phyloP scores from a whole-genome alignment of 768 basidiomycete genomes.

The Lentinula lateritia region DNA sequence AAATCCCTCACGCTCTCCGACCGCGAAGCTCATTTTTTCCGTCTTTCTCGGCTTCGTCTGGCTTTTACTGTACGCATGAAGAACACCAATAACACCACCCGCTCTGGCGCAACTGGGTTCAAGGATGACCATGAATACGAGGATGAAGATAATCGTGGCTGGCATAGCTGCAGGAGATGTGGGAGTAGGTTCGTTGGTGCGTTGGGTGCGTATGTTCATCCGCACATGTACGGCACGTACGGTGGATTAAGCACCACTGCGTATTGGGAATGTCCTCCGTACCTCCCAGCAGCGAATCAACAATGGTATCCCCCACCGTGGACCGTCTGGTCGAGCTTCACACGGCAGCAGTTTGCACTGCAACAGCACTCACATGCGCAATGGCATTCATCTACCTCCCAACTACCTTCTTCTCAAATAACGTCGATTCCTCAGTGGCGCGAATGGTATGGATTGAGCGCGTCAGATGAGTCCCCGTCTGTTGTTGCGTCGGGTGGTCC shows the following conservation, averaged over 20 bases:
- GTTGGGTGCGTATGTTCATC: neutral
- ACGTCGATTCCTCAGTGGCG: neutral
- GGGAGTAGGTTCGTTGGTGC: conserved; percentile 1
- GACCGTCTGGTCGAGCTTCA: neutral
- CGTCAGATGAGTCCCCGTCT: conserved; percentile 16
- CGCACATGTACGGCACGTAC: neutral
- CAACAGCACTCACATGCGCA: conserved; percentile 6
- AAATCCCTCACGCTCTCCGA: neutral
- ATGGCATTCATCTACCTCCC: neutral
- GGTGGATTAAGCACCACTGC: neutral
- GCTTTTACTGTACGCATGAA: neutral
- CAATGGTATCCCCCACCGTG: neutral
- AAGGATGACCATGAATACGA: neutral
- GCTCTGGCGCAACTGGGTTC: neutral
- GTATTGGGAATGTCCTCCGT: neutral
- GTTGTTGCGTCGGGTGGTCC: conserved; percentile 52
- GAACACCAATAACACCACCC: neutral
- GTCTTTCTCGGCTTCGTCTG: neutral
- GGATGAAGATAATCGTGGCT: neutral
- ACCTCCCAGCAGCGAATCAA: neutral
- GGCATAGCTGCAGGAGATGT: neutral
- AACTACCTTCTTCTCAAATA: neutral
- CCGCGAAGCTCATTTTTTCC: neutral
- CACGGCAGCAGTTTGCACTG: conserved; percentile 11
- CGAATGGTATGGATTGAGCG: neutral